Evolutionary conservation across 2,329 filamentous ascomycete genomes (phyloP).

Genomic region (Colletotrichum somersetense): DNA sequence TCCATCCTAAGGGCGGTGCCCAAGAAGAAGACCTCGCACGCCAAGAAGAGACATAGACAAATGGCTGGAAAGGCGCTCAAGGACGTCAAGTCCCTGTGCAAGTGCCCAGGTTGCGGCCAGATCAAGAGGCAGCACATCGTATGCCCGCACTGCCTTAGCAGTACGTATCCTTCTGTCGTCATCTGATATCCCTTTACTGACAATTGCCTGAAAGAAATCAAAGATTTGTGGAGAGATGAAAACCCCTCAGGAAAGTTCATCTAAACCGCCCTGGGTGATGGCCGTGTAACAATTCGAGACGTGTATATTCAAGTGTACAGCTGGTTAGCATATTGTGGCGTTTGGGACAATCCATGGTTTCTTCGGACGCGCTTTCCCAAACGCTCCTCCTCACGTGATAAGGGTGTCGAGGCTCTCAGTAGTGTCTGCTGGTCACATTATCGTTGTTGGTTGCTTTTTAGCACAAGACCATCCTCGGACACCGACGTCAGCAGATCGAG

Average conservation of each 20-base stretch:
- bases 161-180: conserved; percentile 64
- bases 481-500: not conserved
- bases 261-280: conserved; percentile 38
- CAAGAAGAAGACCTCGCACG: conserved; percentile 98
- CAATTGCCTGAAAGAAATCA: conserved; percentile 55
- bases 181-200: conserved; percentile 40
- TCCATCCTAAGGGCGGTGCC: conserved; percentile 91
- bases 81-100: conserved; percentile 88
- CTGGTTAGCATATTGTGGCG: conserved; percentile 37
- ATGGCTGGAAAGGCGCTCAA: conserved; percentile 96
- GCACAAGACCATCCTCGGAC: not conserved
- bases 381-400: not conserved
- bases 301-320: conserved; percentile 49
- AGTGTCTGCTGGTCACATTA: too few species aligned
- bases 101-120: conserved; percentile 89
- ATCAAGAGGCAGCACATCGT: conserved; percentile 89
- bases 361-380: conserved; percentile 4
- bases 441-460: too few species aligned
- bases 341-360: conserved; percentile 39
- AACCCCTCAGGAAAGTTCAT: conserved; percentile 52
- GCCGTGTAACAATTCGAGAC: conserved; percentile 41
- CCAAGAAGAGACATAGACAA: conserved; percentile 92
- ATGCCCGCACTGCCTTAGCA: conserved; percentile 87
- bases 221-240: conserved; percentile 58
- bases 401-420: not conserved